These are phyloP conservation scores for Hymenoscyphus occultus DNA, from an alignment of 2,329 filamentous ascomycete genomes.

Conservation along the genomic window DNA sequence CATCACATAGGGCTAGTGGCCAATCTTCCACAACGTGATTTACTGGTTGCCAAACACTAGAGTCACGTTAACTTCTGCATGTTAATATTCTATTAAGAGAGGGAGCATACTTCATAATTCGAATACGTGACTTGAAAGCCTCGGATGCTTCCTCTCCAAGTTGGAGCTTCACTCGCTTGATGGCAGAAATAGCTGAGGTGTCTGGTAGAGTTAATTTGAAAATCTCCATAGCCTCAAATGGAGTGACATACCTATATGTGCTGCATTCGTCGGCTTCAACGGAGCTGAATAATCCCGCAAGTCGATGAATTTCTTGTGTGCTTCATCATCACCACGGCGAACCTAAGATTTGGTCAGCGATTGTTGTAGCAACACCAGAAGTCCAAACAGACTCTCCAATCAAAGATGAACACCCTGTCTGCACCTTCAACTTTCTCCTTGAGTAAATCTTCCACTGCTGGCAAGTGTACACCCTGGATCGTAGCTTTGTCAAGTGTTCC, in stretches of 20 bases:
- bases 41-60: conserved; percentile 4
- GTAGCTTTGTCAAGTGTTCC: background rate
- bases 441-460: conserved; percentile 3
- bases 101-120: background rate
- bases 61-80: background rate
- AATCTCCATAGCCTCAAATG: background rate
- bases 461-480: conserved; percentile 7
- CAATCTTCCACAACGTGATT: conserved; percentile 4
- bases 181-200: background rate
- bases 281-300: background rate
- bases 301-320: background rate
- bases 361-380: background rate
- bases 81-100: no score
- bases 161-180: background rate
- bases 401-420: conserved; percentile 11
- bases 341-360: background rate
- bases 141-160: background rate
- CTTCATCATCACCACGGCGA: background rate
- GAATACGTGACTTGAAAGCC: background rate
- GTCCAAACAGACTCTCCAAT: conserved; percentile 9
- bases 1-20: conserved; percentile 4
- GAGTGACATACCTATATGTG: background rate
- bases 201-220: background rate
- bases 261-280: background rate
- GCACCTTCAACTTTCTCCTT: conserved; percentile 11